Evolutionary conservation across 345 rosid genomes (phyloP), one percentile per base, ranked within the genome.

Genomic region (Brassica incana): DNA sequence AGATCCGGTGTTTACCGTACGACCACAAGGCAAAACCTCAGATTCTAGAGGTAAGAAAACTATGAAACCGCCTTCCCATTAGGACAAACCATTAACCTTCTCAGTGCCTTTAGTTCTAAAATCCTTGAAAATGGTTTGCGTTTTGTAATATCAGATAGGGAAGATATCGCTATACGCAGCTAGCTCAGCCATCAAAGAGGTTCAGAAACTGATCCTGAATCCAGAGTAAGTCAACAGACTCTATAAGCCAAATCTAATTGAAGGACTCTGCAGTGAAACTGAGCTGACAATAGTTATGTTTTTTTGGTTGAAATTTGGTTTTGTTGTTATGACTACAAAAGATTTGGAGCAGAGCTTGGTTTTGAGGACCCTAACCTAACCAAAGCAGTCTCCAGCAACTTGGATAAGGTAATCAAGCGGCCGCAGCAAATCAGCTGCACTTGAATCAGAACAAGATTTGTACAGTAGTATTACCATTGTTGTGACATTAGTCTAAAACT

Each of bases 111-210:
- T 12, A 18, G 18, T 18, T 18, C 18, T 18, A 18, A 18, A 45
- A 56, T 64, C 68, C 23, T 81, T 69, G 58, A 77, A 32, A 15
- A 63, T 65, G 23, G 62, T 36, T 58, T 79, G 61, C 65, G 62
- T 61, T 77, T 69, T 73, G 1, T 71, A n/a, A 5, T 61, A 60
- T 78, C 92, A 96, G 99, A 95, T 86, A 1, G 99, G 97, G 58
- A 93, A 96, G 85, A 90, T 88, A 67, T 89, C 97, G 9, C 75
- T 96, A 35, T 96, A 96, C 68, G 95, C 98, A 73, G 99, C 99
- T 71, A 93, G 97, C 86, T 91, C 95, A 72, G 93, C 95, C 65
- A 96, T 96, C 76, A 96, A 92, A 85, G 99, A 96, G 83, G 92
- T 93, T 76, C 96, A 93, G 87, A 90, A 90, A 83, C 83, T 93